Evolutionary conservation across 2,329 filamentous ascomycete genomes (phyloP).

Genomic region (Stagonosporopsis chrysanthemi): DNA sequence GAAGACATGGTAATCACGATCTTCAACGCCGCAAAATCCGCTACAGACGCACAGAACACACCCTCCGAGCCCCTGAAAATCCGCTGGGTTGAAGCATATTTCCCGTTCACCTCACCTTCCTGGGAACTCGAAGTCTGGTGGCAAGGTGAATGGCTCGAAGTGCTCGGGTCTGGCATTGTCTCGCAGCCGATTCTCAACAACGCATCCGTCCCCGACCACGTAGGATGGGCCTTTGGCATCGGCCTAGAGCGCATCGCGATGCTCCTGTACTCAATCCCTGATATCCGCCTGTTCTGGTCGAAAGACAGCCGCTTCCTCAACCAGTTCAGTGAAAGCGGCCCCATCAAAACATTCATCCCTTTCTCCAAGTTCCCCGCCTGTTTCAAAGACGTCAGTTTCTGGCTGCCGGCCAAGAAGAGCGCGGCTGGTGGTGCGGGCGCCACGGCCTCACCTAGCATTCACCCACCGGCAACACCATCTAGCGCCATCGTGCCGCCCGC

Average conservation of each 20-base stretch:
- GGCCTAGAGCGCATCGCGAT: slow-evolving; percentile 96
- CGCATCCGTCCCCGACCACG: slow-evolving; percentile 74
- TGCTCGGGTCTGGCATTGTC: slow-evolving; percentile 90
- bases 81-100: slow-evolving; percentile 96
- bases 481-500: slow-evolving; percentile 47
- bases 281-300: slow-evolving; percentile 97
- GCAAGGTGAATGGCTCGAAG: slow-evolving; percentile 93
- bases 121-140: slow-evolving; percentile 98
- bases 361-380: slow-evolving; percentile 93
- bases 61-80: slow-evolving; percentile 76
- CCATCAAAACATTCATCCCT: slow-evolving; percentile 73
- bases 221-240: slow-evolving; percentile 96
- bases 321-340: slow-evolving; percentile 69
- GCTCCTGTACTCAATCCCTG: slow-evolving; percentile 94
- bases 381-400: slow-evolving; percentile 93
- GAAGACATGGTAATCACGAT: slow-evolving; percentile 91
- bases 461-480: slow-evolving; percentile 19
- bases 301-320: slow-evolving; percentile 81
- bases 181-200: slow-evolving; percentile 81
- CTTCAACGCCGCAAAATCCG: slow-evolving; percentile 78
- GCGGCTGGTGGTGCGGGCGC: slow-evolving; percentile 36
- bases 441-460: slow-evolving; percentile 6
- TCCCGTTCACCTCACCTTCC: slow-evolving; percentile 93
- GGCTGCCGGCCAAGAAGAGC: slow-evolving; percentile 62
- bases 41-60: slow-evolving; percentile 48